These are phyloP conservation scores for Arctostaphylos glauca DNA, from an alignment of 148 eudicot genomes.

Conservation along the genomic window DNA sequence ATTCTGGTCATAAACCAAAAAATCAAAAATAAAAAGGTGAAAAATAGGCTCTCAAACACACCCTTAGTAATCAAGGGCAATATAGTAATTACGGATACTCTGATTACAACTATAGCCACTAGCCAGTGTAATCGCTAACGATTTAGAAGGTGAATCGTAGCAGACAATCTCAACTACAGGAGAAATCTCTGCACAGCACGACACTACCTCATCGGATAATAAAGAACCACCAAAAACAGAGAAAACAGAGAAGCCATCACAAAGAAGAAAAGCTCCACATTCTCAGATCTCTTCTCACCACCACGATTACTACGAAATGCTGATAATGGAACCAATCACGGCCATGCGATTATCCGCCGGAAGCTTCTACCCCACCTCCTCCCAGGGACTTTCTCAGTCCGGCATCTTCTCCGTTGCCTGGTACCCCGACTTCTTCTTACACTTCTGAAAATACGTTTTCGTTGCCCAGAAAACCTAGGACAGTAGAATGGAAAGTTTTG, in stretches of 20 bases:
- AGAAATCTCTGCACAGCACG: not conserved
- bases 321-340: conserved; percentile 52
- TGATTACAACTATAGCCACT: no score
- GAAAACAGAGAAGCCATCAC: conserved; percentile 4
- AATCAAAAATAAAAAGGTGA: no score
- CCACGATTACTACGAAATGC: conserved; percentile 25
- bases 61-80: no score
- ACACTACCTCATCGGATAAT: conserved; percentile 18
- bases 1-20: no score
- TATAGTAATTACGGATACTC: no score
- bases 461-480: no score
- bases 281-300: not conserved
- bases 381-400: conserved; percentile 45
- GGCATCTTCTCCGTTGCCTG: conserved; percentile 31
- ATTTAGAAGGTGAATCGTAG: not conserved
- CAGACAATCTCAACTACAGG: not conserved
- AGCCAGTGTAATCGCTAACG: not conserved
- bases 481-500: not conserved
- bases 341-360: conserved; percentile 40
- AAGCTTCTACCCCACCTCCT: conserved; percentile 21
- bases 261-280: not conserved
- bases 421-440: conserved; percentile 5
- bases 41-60: no score
- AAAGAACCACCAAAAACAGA: conserved; percentile 5
- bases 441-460: not conserved